phyloP scores from a whole-genome alignment of 257 asterid species.

The Lithospermum erythrorhizon region DNA sequence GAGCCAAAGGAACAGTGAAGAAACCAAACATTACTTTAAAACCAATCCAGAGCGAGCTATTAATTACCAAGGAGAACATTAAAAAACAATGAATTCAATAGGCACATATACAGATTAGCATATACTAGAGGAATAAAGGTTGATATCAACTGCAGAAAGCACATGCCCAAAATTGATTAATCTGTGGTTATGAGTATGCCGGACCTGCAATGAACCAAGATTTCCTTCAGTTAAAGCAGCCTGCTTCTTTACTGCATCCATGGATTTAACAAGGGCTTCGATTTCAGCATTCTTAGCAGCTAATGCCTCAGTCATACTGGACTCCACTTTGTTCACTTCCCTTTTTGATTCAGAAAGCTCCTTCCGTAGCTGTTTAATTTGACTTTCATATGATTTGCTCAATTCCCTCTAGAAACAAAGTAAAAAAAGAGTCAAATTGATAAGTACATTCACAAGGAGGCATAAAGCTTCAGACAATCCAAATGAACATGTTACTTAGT shows the following conservation, averaged over 20 bases:
- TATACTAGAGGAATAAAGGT: not conserved
- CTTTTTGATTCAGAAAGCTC: conserved; percentile 64
- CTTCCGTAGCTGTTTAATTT: conserved; percentile 73
- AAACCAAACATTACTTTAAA: not conserved
- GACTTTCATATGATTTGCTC: conserved; percentile 77
- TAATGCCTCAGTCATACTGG: conserved; percentile 79
- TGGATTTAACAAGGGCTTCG: conserved; percentile 66
- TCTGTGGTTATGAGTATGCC: conserved; percentile 1
- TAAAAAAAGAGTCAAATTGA: conserved; percentile 11
- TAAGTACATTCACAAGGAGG: conserved; percentile 2
- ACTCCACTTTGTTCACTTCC: conserved; percentile 74
- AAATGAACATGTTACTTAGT: conserved; percentile 1
- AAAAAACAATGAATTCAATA: not conserved
- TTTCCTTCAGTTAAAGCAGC: conserved; percentile 88
- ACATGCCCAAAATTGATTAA: not conserved
- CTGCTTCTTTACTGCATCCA: conserved; percentile 82
- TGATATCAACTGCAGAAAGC: not conserved
- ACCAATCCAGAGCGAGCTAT: not conserved
- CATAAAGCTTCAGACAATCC: conserved; percentile 10
- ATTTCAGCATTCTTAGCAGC: conserved; percentile 96
- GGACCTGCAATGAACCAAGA: conserved; percentile 82
- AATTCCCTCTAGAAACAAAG: conserved; percentile 71
- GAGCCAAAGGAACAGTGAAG: not conserved
- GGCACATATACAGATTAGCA: not conserved
- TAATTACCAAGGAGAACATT: not conserved